Percentiles rank a stretch among this genome's conserved stretches.
Evolutionary conservation across 75 land plant species (phyloP).

Genomic region (Chamaecyparis obtusa): DNA sequence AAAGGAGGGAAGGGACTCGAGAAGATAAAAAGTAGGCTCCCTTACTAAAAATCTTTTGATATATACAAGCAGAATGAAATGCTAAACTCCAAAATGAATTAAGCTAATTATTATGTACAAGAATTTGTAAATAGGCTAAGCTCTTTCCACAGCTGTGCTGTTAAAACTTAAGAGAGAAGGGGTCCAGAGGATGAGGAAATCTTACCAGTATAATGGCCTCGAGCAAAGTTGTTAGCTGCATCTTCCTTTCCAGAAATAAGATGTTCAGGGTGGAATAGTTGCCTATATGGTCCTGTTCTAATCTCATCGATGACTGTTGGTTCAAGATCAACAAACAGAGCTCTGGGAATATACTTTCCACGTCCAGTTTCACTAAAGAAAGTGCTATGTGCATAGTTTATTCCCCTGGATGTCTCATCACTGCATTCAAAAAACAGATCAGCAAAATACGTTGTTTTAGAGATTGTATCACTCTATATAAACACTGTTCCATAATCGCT

Average conservation of each 20-base stretch:
- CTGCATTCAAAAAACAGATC: neutral
- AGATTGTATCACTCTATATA: neutral
- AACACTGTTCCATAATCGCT: neutral
- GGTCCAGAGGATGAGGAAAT: neutral
- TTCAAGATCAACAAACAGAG: slow-evolving; percentile 59
- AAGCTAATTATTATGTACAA: neutral
- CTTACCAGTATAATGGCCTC: slow-evolving; percentile 37
- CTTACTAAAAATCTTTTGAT: neutral
- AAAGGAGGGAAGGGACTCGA: neutral
- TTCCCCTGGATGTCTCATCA: slow-evolving; percentile 18
- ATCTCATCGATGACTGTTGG: slow-evolving; percentile 59
- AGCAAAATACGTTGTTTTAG: neutral
- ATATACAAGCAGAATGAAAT: neutral
- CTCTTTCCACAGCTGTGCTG: neutral
- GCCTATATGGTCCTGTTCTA: slow-evolving; percentile 57
- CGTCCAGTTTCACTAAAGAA: slow-evolving; percentile 60
- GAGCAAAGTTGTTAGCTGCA: slow-evolving; percentile 42
- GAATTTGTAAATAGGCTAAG: neutral
- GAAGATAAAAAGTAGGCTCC: neutral
- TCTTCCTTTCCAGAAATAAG: slow-evolving; percentile 64
- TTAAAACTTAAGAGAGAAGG: neutral
- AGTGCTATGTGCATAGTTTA: slow-evolving; percentile 50
- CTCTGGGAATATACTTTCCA: slow-evolving; percentile 62
- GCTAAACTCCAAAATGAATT: neutral
- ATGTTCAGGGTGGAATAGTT: slow-evolving; percentile 61